Evolutionary conservation across 169 alveolate species (phyloP), one percentile per base, ranked within the genome.

Genomic region (Plasmodium inui): DNA sequence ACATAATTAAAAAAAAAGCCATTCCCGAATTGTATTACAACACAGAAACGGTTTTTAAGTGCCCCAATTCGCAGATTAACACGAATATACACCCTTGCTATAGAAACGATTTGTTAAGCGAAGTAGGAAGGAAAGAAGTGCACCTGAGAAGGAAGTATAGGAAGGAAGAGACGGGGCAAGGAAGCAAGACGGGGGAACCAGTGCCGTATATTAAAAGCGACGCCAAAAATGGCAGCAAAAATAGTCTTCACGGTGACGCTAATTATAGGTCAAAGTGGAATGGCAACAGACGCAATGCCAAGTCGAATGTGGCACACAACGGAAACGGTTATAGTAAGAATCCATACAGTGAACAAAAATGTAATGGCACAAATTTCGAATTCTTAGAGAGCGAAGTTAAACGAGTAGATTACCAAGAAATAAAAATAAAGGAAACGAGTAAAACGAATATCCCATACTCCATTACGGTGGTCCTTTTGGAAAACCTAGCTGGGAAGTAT

Each of bases 351-450:
- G 96, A 91, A 55, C 79, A 74, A 67, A 19, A 10, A 5, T 96
- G 95, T 81, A 82, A 84, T 26, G 80, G 89, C n/a, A 92, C 91
- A 39, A 92, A 83, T 41, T 92, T 92, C 81, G 95, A 83, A 46
- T 76, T 84, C 7, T 53, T 78, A 55, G 96, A 95, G 70, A 44
- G 39, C 26, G 95, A 92, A 92, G 74, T 79, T 14, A 81, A 67
- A 67, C 17, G 96, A 30, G 92, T 95, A 0, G 97, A 96, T 55
- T 84, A 92, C 44, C 97, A 96, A 86, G 97, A 96, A 71, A 95
- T 95, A 81, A 81, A 78, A 85, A 79, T 85, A 61, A 86, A 57
- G 55, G 90, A 83, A 57, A n/a, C 88, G 8, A 70, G 70, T 12
- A 90, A 81, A 80, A 90, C 83, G 46, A 96, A 71, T 95, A 94